Conservation (phyloP, 208 protist genomes). For the Naegleria gruberi region DNA sequence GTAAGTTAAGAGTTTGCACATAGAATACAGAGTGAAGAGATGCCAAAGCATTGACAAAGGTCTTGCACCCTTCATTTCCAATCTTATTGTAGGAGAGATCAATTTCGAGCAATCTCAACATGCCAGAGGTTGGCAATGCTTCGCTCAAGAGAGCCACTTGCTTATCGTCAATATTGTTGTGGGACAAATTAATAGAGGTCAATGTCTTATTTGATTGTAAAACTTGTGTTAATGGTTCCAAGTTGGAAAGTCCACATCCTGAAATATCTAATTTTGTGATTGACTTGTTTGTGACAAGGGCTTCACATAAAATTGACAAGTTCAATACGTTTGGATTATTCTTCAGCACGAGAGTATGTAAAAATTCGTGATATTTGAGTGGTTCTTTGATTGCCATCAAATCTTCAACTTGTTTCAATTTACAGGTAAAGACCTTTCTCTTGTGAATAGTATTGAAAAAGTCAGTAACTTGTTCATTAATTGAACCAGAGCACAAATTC, state of each 20-base stretch:
- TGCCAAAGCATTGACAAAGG: not conserved
- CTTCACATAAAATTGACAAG: not conserved
- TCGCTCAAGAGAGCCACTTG: not conserved
- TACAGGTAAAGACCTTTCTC: not conserved
- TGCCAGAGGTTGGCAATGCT: not conserved
- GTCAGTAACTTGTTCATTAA: not conserved
- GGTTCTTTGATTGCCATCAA: constrained; percentile 14
- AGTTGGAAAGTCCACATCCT: not conserved
- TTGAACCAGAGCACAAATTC: not conserved
- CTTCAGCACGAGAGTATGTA: not conserved
- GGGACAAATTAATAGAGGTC: not conserved
- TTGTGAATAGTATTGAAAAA: not conserved
- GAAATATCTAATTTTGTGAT: not conserved
- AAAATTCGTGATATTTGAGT: not conserved
- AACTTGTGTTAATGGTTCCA: not conserved
- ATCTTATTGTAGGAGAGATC: not conserved
- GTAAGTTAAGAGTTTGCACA: not conserved
- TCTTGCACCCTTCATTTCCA: not conserved
- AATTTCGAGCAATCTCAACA: not conserved
- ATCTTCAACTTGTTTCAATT: not conserved
- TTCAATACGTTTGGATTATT: not conserved
- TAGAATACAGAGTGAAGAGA: not conserved
- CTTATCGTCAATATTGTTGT: not conserved
- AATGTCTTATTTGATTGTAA: not conserved
- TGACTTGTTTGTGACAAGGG: not conserved